These are phyloP conservation scores for Monosporozyma aerobia DNA, from an alignment of 805 yeast genomes.

Conservation along the genomic window DNA sequence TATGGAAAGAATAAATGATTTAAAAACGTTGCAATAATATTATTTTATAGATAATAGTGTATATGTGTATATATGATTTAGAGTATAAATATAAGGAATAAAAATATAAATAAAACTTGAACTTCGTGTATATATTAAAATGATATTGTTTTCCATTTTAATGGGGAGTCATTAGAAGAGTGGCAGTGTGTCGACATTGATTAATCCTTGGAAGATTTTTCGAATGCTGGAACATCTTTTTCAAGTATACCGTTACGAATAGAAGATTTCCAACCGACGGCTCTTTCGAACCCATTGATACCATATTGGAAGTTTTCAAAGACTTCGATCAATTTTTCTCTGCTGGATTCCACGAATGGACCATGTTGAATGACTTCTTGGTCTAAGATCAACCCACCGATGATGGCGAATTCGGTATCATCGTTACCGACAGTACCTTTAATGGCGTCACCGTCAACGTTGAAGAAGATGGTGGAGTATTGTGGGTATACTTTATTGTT, in stretches of 20 bases:
- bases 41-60: neutral
- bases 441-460: slow-evolving; percentile 57
- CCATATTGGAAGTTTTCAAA: slow-evolving; percentile 63
- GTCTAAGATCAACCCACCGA: slow-evolving; percentile 66
- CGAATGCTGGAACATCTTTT: slow-evolving; percentile 7
- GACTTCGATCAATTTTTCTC: slow-evolving; percentile 58
- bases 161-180: too few species aligned
- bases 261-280: slow-evolving; percentile 46
- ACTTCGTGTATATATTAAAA: neutral
- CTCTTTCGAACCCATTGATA: slow-evolving; percentile 60
- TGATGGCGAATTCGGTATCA: slow-evolving; percentile 54
- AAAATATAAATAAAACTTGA: neutral
- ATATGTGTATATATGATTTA: neutral
- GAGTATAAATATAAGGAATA: neutral
- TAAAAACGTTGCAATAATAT: neutral
- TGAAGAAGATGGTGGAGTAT: slow-evolving; percentile 51
- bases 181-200: too few species aligned
- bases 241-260: slow-evolving; percentile 30
- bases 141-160: neutral
- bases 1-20: neutral
- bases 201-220: slow-evolving; percentile 1
- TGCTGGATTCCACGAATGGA: slow-evolving; percentile 75
- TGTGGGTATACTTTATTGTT: slow-evolving; percentile 36
- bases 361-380: slow-evolving; percentile 82
- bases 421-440: slow-evolving; percentile 40